Evolutionary conservation across 192 early-diverging fungal species (phyloP), one percentile per base, ranked within the genome.

Genomic region (Geranomyces variabilis): DNA sequence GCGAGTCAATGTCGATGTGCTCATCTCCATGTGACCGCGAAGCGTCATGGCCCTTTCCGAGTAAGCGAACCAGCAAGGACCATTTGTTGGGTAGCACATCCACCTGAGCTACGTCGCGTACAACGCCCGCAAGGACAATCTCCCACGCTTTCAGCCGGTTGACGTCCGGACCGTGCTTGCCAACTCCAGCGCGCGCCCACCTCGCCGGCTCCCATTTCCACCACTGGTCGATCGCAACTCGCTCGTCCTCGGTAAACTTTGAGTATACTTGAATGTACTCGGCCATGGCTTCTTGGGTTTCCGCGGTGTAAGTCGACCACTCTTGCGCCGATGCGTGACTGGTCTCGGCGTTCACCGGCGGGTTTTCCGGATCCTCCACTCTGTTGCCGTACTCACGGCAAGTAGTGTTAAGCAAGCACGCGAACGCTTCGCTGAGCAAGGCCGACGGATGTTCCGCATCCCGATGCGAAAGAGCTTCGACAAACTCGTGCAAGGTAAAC

Each of bases 401-500:
- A 22, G 74, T 78, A 46, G 89, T 79, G 14, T 74, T 57, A 12
- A 89, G 67, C 41, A 90, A 70, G 36, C 76, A 74, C 15, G 43
- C 74, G 68, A 81, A 79, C 1, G 63, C 63, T 65, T 81, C 80
- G 64, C 48, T 48, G 44, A 83, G 22, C 12, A 83, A 31, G n/a
- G 63, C 17, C 3, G 41, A 63, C 66, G 53, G 65, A 60, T 15
- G 34, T n/a, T 29, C 61, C 30, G 58, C 63, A 12, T 33, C 44
- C 30, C 36, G 15, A 0, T 26, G 66, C 12, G 82, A 70, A 0
- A 95, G 76, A 4, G 90, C 87, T 2, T 85, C 67, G 55, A 90
- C 85, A 75, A 94, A 93, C 43, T 90, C 88, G 70, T 94, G 89
- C 33, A 96, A 78, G n/a, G 87, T 85, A 63, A 90, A 91, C 5